A percentile compares a stretch with the other conserved stretches of the same genome.
These are phyloP conservation scores for Aureobasidium vineae DNA, from an alignment of 2,329 filamentous ascomycete species.

Conservation along the genomic window DNA sequence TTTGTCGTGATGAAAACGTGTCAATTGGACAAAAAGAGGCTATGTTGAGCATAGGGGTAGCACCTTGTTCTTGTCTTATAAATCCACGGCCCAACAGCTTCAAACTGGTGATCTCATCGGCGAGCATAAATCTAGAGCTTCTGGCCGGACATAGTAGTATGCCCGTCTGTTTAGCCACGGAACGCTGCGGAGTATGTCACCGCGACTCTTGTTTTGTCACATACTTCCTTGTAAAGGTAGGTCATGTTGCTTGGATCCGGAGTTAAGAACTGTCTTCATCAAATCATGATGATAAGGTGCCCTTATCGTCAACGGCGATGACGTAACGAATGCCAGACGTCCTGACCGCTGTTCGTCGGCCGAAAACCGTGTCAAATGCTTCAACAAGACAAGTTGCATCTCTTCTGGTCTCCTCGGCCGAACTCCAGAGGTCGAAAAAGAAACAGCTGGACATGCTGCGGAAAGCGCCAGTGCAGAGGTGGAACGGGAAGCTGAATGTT, in stretches of 20 bases:
- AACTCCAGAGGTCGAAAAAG: too few relatives aligned
- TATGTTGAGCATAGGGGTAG: neutral
- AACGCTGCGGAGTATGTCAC: constrained; percentile 1
- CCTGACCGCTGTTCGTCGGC: neutral
- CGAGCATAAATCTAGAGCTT: constrained; percentile 15
- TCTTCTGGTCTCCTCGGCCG: neutral
- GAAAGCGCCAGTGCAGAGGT: too few relatives aligned
- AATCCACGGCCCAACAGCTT: neutral
- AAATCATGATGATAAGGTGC: neutral
- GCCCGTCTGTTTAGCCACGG: neutral
- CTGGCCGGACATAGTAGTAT: neutral
- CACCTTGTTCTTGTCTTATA: neutral
- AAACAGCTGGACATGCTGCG: too few relatives aligned
- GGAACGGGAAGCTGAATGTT: too few relatives aligned
- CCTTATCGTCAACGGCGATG: neutral
- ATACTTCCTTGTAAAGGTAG: neutral
- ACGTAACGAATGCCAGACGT: neutral
- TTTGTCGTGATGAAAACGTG: neutral
- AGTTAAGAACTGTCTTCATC: neutral
- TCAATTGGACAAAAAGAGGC: neutral
- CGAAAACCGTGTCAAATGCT: neutral
- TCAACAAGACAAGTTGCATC: neutral
- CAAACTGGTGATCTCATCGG: constrained; percentile 19
- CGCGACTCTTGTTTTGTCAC: neutral
- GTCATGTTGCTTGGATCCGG: neutral